phyloP scores from a whole-genome alignment of 2,329 filamentous ascomycete species.

The Metarhizium brunneum region DNA sequence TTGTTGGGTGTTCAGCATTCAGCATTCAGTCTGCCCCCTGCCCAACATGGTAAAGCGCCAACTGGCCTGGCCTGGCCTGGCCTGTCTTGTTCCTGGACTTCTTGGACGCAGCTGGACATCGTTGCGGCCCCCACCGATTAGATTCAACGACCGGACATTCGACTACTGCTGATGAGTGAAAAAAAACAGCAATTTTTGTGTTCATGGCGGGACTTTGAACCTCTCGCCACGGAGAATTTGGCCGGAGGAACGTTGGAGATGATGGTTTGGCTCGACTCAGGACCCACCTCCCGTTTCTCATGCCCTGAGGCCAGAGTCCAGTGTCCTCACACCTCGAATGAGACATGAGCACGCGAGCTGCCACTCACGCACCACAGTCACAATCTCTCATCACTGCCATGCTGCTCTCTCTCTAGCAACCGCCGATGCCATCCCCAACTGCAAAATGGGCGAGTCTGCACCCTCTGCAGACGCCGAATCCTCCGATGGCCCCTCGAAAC shows the following conservation, averaged over 20 bases:
- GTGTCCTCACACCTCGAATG: not conserved
- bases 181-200: not conserved
- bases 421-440: conserved; percentile 3
- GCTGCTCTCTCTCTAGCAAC: conserved; percentile 1
- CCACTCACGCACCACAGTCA: not conserved
- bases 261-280: not conserved
- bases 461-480: conserved; percentile 7
- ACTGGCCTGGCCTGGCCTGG: not conserved
- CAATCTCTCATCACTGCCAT: not conserved
- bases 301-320: not conserved
- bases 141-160: too few species aligned
- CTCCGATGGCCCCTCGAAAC: not conserved
- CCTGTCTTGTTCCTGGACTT: too few species aligned
- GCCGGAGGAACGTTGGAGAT: too few species aligned
- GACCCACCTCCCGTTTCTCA: not conserved
- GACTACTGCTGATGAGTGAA: too few species aligned
- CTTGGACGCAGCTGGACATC: too few species aligned
- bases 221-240: too few species aligned
- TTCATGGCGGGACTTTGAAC: too few species aligned
- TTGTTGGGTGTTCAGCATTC: not conserved
- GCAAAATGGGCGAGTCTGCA: conserved; percentile 9
- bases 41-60: not conserved
- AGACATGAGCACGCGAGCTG: not conserved
- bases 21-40: too few species aligned
- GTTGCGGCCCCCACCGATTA: too few species aligned